Evolutionary conservation across 768 basidiomycete genomes (phyloP).

Genomic region (Tylopilus felleus): DNA sequence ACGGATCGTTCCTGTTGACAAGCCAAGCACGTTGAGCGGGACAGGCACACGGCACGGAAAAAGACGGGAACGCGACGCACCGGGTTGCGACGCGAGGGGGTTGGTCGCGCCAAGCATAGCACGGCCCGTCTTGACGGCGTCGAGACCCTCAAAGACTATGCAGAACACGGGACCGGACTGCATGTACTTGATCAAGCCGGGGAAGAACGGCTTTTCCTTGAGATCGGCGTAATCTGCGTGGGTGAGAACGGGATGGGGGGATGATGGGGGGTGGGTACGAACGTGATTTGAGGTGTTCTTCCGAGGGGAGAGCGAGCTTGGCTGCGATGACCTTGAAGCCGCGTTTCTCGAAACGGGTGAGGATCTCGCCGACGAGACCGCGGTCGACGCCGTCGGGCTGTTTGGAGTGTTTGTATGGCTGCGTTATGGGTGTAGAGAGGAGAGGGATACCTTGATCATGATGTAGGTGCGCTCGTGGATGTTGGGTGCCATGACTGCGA

Average conservation of each 20-base stretch:
- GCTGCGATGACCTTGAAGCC: constrained; percentile 97
- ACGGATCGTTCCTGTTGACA: constrained; percentile 80
- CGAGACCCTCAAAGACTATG: constrained; percentile 94
- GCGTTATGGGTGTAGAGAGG: neutral
- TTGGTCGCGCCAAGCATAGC: constrained; percentile 96
- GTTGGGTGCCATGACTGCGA: constrained; percentile 17
- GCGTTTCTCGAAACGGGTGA: constrained; percentile 93
- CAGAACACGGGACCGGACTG: constrained; percentile 91
- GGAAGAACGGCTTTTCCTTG: constrained; percentile 93
- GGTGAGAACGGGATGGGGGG: neutral
- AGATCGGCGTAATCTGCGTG: constrained; percentile 90
- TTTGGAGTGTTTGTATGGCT: neutral
- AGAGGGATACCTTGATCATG: constrained; percentile 85
- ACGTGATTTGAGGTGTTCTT: constrained; percentile 91
- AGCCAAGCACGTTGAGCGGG: neutral
- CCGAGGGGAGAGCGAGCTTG: constrained; percentile 80
- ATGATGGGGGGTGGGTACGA: neutral
- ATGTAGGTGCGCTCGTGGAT: constrained; percentile 91
- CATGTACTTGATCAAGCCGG: constrained; percentile 95
- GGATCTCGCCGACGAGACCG: constrained; percentile 92
- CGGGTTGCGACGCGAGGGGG: constrained; percentile 85
- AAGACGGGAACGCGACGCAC: constrained; percentile 40
- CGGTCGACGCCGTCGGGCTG: constrained; percentile 99
- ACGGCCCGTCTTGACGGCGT: constrained; percentile 94
- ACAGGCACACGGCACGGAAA: neutral